Evolutionary conservation across 2,329 filamentous ascomycete species (phyloP).

Genomic region (Sclerotinia trifoliorum): DNA sequence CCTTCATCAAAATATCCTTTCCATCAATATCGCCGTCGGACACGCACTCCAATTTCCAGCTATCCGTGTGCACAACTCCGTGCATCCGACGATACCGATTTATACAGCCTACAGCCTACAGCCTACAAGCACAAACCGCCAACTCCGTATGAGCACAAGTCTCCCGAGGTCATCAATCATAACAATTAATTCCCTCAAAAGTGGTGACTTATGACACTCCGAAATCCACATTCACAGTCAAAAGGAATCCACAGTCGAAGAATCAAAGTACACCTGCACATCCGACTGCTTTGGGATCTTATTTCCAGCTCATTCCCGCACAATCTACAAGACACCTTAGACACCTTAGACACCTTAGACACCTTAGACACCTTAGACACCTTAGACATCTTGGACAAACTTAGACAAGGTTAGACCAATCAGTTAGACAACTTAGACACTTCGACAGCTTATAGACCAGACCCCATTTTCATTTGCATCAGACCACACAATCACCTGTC

Average conservation of each 20-base stretch:
- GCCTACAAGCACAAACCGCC: not conserved
- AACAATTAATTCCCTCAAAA: not conserved
- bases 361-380: too few relatives aligned
- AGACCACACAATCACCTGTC: slow-evolving; percentile 1
- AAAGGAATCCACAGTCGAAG: too few relatives aligned
- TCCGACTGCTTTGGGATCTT: not conserved
- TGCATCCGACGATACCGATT: slow-evolving; percentile 1
- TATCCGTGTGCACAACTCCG: not conserved
- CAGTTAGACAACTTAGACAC: not conserved
- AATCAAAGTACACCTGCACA: not conserved
- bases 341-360: too few relatives aligned
- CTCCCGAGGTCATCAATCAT: not conserved
- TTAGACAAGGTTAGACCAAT: too few relatives aligned
- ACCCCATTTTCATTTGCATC: not conserved
- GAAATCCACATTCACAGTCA: not conserved
- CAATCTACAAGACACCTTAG: not conserved
- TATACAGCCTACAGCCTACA: not conserved
- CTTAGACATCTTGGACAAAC: too few relatives aligned
- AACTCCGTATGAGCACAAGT: not conserved
- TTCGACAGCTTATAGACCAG: not conserved
- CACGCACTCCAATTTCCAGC: not conserved
- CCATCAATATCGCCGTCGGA: not conserved
- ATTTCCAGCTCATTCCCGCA: not conserved
- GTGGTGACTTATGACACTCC: not conserved
- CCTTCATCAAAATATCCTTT: not conserved